Base-by-base conservation (phyloP, 2,329 filamentous ascomycete genomes). In the Didymella sp. region DNA sequence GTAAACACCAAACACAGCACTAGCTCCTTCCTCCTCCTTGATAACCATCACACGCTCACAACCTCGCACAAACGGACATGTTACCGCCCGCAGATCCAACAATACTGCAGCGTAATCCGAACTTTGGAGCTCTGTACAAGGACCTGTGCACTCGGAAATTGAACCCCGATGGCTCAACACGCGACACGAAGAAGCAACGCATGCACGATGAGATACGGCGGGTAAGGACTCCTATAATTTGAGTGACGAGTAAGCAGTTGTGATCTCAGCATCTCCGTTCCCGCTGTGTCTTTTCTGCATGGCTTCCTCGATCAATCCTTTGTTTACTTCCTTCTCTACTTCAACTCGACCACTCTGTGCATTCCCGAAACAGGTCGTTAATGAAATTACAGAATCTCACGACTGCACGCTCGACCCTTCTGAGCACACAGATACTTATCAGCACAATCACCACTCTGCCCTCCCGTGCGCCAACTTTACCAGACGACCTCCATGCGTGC, bases 111-210 rank as follows among this genome's bases (percentile, higher is more conserved):
- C 68, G 72, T 0, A 80, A 81, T 50, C 77, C 79, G 0, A 77
- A 75, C 30, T 81, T 82, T 51, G 77, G 78, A 15, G 67, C 74
- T 0, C 66, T 82, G 1, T 81, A 81, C 64, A 74, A 77, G 42
- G 78, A 81, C 59, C 64, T 82, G 0, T 75, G 73, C 42, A 68
- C 71, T 0, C 74, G 77, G 44, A 79, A 78, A 64, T 61, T 81
- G 5, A 78, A 80, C 51, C 43, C 62, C 1, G 76, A 81, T 71
- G 79, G 76, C n/a, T 78, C 79, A 2, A 77, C 80, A 2, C 73
- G 68, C 31, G 69, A 78, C 38, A 75, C 76, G 22, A 76, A 75
- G 61, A 79, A 76, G 64, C 73, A 78, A 63, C 73, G 76, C 19
- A 73, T 79, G 49, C 73, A 75, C 44, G 74, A 78, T 54, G 72